These are phyloP conservation scores for Metschnikowia peoriensis DNA, from an alignment of 805 yeast genomes.

Conservation along the genomic window DNA sequence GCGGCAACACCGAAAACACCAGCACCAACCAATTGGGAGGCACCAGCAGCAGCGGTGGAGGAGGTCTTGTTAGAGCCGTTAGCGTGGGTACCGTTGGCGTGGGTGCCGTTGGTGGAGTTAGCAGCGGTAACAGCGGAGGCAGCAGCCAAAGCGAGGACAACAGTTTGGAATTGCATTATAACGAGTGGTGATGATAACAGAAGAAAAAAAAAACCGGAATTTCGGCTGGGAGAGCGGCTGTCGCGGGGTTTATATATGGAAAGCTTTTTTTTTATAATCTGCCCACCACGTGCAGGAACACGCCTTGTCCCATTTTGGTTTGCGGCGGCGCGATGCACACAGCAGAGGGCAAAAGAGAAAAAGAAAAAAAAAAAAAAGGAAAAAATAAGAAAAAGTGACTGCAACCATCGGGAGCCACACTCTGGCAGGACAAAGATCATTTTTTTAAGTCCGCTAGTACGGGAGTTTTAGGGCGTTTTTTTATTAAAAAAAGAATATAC, in stretches of 20 bases:
- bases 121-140: slow-evolving; percentile 68
- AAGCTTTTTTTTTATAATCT: neutral
- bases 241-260: slow-evolving; percentile 8
- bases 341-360: neutral
- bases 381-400: neutral
- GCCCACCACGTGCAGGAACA: slow-evolving; percentile 3
- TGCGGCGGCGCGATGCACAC: neutral
- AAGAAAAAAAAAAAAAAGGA: neutral
- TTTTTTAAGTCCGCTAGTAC: neutral
- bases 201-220: neutral
- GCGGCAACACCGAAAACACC: slow-evolving; percentile 81
- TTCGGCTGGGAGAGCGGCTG: neutral
- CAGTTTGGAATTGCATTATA: slow-evolving; percentile 70
- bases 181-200: slow-evolving; percentile 6
- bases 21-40: slow-evolving; percentile 58
- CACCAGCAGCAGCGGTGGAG: slow-evolving; percentile 43
- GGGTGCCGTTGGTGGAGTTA: slow-evolving; percentile 38
- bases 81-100: slow-evolving; percentile 29
- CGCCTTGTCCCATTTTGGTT: neutral
- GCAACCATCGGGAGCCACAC: slow-evolving; percentile 1
- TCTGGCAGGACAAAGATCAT: slow-evolving; percentile 4
- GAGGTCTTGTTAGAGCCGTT: slow-evolving; percentile 34
- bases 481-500: too few relatives aligned
- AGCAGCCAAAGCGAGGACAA: slow-evolving; percentile 68
- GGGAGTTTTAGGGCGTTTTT: too few relatives aligned